A percentile compares a stretch with the other conserved stretches of the same genome.
Conservation (phyloP, 768 basidiomycete species). For the Hypholoma sublateritium region DNA sequence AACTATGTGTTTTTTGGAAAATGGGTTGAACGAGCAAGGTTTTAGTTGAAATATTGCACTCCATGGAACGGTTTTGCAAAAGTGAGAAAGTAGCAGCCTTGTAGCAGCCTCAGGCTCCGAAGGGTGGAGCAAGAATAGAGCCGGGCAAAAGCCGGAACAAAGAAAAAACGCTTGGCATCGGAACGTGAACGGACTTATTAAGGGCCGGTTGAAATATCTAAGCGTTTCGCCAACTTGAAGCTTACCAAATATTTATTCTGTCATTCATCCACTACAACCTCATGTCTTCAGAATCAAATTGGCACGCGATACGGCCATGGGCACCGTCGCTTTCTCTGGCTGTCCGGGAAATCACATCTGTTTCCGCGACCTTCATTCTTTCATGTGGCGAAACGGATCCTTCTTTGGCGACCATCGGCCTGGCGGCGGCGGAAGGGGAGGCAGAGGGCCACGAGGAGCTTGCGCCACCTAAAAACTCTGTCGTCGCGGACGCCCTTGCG, state of each 20-base stretch:
- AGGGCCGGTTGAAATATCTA: background rate
- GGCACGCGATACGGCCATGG: slow-evolving; percentile 81
- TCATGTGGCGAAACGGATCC: slow-evolving; percentile 44
- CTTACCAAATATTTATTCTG: too few species aligned
- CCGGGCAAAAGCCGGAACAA: too few species aligned
- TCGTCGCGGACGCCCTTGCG: slow-evolving; percentile 67
- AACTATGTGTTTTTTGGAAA: too few species aligned
- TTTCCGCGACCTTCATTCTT: slow-evolving; percentile 79
- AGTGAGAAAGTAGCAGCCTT: too few species aligned
- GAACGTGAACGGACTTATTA: background rate
- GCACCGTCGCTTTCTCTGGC: slow-evolving; percentile 66
- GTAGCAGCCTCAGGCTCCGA: too few species aligned
- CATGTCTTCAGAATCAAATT: slow-evolving; percentile 30
- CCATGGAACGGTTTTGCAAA: too few species aligned
- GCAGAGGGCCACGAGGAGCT: slow-evolving; percentile 12
- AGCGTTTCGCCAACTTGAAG: too few species aligned
- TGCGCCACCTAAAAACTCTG: slow-evolving; percentile 24
- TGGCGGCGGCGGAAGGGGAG: slow-evolving; percentile 31
- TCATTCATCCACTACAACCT: background rate
- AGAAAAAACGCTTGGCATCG: too few species aligned
- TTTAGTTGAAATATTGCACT: too few species aligned
- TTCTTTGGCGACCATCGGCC: slow-evolving; percentile 41
- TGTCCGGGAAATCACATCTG: slow-evolving; percentile 82
- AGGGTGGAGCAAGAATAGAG: too few species aligned
- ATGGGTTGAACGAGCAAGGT: too few species aligned